Conservation (phyloP, 768 basidiomycete species). For the Gloeopeniophorella convolvens region DNA sequence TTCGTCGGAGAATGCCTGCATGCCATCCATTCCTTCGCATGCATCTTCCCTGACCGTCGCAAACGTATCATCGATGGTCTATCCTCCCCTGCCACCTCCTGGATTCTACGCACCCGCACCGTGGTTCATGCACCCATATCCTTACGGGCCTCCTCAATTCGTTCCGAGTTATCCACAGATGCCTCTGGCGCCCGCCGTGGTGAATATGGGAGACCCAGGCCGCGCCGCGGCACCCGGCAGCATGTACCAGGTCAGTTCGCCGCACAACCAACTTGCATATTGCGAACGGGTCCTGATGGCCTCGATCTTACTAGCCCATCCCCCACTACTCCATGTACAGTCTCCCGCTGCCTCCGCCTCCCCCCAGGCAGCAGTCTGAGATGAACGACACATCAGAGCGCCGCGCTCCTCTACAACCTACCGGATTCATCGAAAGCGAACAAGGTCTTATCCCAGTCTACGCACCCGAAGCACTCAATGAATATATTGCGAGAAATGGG, state of each 20-base stretch:
- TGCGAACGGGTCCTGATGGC: neutral
- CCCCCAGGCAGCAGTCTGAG: conserved; percentile 9
- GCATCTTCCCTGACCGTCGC: conserved; percentile 2
- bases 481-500: conserved; percentile 46
- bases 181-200: neutral
- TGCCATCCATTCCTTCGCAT: conserved; percentile 3
- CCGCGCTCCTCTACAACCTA: conserved; percentile 48
- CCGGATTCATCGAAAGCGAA: conserved; percentile 67
- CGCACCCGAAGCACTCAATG: conserved; percentile 55
- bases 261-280: no score
- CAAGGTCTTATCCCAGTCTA: conserved; percentile 69
- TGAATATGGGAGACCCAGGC: conserved; percentile 4
- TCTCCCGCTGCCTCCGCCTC: conserved; percentile 4
- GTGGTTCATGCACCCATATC: conserved; percentile 18
- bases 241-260: conserved; percentile 17
- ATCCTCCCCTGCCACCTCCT: conserved; percentile 5
- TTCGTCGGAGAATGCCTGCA: conserved; percentile 1
- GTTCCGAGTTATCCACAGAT: conserved; percentile 40
- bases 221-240: neutral
- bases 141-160: conserved; percentile 25
- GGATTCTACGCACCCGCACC: conserved; percentile 16
- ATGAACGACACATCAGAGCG: neutral
- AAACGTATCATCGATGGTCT: neutral
- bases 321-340: conserved; percentile 13
- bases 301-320: conserved; percentile 8